Percentiles rank a stretch among this genome's conserved stretches.
phyloP scores from a whole-genome alignment of 176 grass and related monocot species.

The Bothriochloa decipiens region DNA sequence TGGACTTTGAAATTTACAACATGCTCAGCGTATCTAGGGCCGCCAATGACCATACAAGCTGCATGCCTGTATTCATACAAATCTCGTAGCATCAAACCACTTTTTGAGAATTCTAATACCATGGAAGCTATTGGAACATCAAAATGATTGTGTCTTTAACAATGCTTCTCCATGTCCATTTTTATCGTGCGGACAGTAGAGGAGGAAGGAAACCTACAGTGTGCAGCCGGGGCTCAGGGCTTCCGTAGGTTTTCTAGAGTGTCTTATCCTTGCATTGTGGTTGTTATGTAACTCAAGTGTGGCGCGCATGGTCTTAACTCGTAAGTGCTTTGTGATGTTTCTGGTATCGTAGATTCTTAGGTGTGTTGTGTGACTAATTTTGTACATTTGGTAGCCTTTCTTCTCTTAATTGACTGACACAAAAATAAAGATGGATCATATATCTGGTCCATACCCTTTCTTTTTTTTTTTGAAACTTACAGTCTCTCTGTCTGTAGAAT shows the following conservation, averaged over 20 bases:
- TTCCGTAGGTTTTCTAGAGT: not conserved
- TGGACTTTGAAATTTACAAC: not conserved
- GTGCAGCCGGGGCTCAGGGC: no score
- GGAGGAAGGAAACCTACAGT: no score
- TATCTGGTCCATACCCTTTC: not conserved
- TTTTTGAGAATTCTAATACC: not conserved
- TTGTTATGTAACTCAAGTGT: not conserved
- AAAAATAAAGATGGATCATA: not conserved
- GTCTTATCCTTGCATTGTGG: not conserved
- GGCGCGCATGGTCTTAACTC: not conserved
- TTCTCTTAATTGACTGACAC: not conserved
- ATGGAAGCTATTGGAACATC: not conserved
- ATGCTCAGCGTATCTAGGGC: not conserved
- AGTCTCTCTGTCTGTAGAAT: not conserved
- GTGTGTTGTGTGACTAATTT: no score
- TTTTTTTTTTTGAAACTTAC: slow-evolving; percentile 8
- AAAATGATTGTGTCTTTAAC: not conserved
- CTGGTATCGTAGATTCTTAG: not conserved
- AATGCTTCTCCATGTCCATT: not conserved
- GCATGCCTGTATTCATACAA: not conserved
- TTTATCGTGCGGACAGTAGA: not conserved
- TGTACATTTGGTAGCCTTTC: not conserved
- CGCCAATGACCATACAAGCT: not conserved
- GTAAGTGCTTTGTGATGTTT: not conserved
- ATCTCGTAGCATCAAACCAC: not conserved